These are phyloP conservation scores for Synchytrium microbalum DNA, from an alignment of 371 early-diverging fungal species.

Conservation along the genomic window DNA sequence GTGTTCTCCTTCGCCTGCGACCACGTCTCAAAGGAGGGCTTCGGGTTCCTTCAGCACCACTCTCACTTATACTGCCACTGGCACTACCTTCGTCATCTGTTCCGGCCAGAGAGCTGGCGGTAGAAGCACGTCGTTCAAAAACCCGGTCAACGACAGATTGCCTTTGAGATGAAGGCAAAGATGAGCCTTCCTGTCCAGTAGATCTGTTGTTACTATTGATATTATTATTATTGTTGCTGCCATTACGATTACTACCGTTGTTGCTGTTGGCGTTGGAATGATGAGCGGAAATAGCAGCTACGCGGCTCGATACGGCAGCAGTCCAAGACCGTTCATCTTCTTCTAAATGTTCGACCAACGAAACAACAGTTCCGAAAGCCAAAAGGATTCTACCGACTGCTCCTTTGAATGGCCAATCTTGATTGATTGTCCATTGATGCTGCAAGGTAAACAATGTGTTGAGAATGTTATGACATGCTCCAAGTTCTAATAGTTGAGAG, in stretches of 20 bases:
- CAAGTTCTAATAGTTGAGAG: conserved; percentile 16
- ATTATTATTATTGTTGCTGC: conserved; percentile 3
- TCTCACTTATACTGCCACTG: conserved; percentile 11
- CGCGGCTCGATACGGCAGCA: background rate
- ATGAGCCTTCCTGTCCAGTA: conserved; percentile 3
- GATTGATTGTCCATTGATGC: conserved; percentile 24
- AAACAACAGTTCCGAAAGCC: conserved; percentile 39
- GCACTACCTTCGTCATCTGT: conserved; percentile 16
- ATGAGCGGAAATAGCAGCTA: background rate
- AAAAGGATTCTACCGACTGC: conserved; percentile 34
- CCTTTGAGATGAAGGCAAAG: conserved; percentile 7
- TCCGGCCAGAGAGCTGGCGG: conserved; percentile 11
- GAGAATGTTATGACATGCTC: conserved; percentile 21
- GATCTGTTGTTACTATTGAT: background rate
- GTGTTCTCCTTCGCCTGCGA: background rate
- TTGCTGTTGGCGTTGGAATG: conserved; percentile 8
- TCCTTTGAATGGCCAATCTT: conserved; percentile 20
- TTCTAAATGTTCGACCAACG: conserved; percentile 41
- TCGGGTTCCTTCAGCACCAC: conserved; percentile 17
- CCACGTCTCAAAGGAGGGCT: background rate
- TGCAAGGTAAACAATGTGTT: conserved; percentile 23
- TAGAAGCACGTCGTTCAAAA: background rate
- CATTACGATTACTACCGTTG: background rate
- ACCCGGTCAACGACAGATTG: conserved; percentile 13
- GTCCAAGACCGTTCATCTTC: conserved; percentile 37